These are phyloP conservation scores for Arthonia radiata DNA, from an alignment of 495 filamentous ascomycete species.

Conservation along the genomic window DNA sequence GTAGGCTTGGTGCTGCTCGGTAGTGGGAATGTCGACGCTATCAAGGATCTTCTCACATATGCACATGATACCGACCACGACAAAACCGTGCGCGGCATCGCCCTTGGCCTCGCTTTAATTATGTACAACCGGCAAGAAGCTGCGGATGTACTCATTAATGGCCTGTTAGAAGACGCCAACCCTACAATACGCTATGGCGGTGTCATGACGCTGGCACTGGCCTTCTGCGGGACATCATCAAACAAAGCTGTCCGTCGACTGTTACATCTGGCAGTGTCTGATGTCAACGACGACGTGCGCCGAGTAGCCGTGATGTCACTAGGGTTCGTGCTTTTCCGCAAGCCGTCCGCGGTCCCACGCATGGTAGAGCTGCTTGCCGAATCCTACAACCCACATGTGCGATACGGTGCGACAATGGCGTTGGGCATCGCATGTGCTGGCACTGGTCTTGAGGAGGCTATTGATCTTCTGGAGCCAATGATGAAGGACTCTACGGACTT, in stretches of 20 bases:
- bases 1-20: constrained; percentile 97
- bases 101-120: constrained; percentile 90
- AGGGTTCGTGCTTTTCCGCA: constrained; percentile 95
- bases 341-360: constrained; percentile 85
- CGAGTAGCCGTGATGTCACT: constrained; percentile 94
- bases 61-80: constrained; percentile 96
- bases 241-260: constrained; percentile 97
- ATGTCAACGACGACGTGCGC: constrained; percentile 95
- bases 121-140: constrained; percentile 93
- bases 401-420: constrained; percentile 95
- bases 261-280: constrained; percentile 91
- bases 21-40: constrained; percentile 68
- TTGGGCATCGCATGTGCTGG: constrained; percentile 95
- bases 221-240: constrained; percentile 89
- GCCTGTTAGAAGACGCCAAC: constrained; percentile 79
- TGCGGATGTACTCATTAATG: constrained; percentile 82
- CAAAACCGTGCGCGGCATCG: constrained; percentile 90
- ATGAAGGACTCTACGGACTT: constrained; percentile 98
- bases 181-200: constrained; percentile 87
- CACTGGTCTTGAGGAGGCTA: constrained; percentile 87
- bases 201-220: constrained; percentile 95
- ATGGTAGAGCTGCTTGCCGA: constrained; percentile 98
- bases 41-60: constrained; percentile 92
- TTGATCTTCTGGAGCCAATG: constrained; percentile 95
- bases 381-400: constrained; percentile 96